phyloP scores from a whole-genome alignment of 768 basidiomycete species.

The Crepidotus variabilis region DNA sequence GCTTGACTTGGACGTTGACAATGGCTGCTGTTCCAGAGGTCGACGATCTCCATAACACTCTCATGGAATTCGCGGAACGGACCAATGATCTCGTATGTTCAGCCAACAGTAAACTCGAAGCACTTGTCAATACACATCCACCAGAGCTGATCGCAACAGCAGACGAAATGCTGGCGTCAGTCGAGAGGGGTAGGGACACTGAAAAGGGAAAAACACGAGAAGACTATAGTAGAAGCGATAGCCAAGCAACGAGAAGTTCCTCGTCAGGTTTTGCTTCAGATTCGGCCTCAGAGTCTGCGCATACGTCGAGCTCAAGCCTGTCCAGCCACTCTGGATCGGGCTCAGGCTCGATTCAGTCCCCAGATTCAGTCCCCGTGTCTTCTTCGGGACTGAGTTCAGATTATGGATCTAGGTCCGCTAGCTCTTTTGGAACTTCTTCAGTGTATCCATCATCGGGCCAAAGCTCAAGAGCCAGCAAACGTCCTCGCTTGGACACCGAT shows the following conservation, averaged over 20 bases:
- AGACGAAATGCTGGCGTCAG: neutral
- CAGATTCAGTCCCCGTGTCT: neutral
- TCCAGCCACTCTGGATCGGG: neutral
- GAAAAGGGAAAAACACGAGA: neutral
- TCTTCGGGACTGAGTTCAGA: neutral
- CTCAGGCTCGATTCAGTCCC: neutral
- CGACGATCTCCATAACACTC: conserved; percentile 4
- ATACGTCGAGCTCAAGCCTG: no score
- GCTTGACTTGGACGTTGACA: neutral
- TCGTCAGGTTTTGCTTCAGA: neutral
- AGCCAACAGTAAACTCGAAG: conserved; percentile 7
- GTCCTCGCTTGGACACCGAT: neutral
- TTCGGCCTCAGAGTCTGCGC: neutral
- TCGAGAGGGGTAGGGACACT: neutral
- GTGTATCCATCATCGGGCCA: neutral
- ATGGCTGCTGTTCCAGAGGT: conserved; percentile 1
- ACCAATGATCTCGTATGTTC: conserved; percentile 6
- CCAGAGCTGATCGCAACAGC: neutral
- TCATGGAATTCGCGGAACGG: conserved; percentile 5
- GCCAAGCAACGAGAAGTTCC: neutral
- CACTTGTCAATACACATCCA: neutral
- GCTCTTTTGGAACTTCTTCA: neutral
- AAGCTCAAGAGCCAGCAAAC: neutral
- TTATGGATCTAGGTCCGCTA: neutral
- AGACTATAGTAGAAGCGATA: neutral